phyloP scores from a whole-genome alignment of 345 rosid species.

The Fremontodendron californicum region DNA sequence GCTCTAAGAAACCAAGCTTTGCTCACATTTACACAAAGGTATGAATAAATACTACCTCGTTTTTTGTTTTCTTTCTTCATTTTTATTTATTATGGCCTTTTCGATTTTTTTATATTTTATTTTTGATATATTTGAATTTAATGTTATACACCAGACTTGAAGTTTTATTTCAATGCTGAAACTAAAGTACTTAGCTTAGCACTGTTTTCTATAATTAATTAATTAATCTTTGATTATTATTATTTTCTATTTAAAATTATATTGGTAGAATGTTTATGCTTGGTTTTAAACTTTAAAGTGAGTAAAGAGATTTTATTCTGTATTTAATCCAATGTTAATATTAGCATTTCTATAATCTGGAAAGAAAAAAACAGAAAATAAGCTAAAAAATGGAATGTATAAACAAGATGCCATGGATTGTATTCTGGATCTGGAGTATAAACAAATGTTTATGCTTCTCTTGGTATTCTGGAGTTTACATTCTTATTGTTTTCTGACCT shows the following conservation, averaged over 20 bases:
- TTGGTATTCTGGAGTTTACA: background rate
- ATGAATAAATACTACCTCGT: background rate
- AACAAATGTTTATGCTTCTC: constrained; percentile 9
- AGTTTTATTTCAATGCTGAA: background rate
- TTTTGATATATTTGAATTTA: background rate
- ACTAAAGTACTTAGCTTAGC: background rate
- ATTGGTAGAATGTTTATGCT: background rate
- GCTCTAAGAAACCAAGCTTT: background rate
- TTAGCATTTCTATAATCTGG: background rate
- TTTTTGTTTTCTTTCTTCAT: background rate
- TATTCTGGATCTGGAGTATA: no score
- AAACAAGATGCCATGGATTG: no score
- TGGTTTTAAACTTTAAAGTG: background rate
- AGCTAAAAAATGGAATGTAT: no score
- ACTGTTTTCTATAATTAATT: background rate
- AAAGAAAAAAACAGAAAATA: no score
- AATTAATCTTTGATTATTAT: background rate
- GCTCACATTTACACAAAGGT: background rate
- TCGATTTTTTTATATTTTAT: background rate
- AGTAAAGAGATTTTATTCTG: background rate
- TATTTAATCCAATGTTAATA: background rate
- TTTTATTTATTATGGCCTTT: no score
- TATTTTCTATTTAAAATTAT: background rate
- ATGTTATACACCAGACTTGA: background rate
- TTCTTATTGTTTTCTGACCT: background rate